Conservation (phyloP, 176 grass and related monocot species). For the Olyra latifolia region DNA sequence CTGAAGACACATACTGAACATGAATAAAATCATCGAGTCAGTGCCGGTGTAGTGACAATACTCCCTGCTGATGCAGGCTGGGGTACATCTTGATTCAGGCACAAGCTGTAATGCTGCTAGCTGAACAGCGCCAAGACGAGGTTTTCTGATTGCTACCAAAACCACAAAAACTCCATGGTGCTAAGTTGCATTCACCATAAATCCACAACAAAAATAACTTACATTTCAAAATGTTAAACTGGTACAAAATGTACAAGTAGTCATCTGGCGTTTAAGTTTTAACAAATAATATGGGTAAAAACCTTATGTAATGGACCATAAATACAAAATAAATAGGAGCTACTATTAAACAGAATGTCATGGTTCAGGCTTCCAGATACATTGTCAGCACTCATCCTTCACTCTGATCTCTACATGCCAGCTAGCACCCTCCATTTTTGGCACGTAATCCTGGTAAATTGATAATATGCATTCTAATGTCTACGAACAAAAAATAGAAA, state of each 20-base stretch:
- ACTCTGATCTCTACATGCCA: background rate
- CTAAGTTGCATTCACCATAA: background rate
- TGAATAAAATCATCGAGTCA: background rate
- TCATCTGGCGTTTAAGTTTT: background rate
- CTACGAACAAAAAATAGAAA: background rate
- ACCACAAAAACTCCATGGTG: background rate
- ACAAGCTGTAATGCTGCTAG: too few relatives aligned
- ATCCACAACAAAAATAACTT: slow-evolving; percentile 5
- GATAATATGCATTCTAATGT: background rate
- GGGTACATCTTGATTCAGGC: too few relatives aligned
- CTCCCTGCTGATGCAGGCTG: too few relatives aligned
- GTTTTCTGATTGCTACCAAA: background rate
- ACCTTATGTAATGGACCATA: background rate
- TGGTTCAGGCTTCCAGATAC: background rate
- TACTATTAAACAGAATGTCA: background rate
- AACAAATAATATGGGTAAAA: background rate
- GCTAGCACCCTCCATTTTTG: background rate
- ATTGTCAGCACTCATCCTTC: background rate
- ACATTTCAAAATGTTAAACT: slow-evolving; percentile 1
- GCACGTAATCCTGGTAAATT: background rate
- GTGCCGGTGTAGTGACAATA: too few relatives aligned
- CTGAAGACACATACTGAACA: background rate
- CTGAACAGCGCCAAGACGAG: too few relatives aligned
- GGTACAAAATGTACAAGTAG: background rate
- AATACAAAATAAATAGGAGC: background rate